A percentile compares a stretch with the other conserved stretches of the same genome.
Evolutionary conservation across 2,329 filamentous ascomycete species (phyloP).

Genomic region (Colletotrichum musae): DNA sequence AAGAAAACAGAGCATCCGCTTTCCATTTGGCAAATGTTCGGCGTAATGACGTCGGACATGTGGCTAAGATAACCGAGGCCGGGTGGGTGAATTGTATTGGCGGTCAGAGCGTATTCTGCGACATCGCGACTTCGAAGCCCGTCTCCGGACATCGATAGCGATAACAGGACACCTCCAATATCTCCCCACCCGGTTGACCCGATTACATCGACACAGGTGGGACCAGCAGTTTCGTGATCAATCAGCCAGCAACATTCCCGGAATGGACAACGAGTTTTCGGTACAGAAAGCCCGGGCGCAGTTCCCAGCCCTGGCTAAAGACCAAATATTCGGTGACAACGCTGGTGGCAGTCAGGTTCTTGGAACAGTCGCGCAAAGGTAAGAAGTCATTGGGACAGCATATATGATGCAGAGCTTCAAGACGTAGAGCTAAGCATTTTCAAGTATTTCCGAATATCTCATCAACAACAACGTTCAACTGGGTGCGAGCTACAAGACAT

Average conservation of each 20-base stretch:
- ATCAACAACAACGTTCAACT: conserved; percentile 80
- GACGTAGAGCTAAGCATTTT: conserved; percentile 51
- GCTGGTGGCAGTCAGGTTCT: conserved; percentile 82
- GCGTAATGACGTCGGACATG: conserved; percentile 1
- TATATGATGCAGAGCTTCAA: too few relatives aligned
- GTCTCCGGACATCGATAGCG: background rate
- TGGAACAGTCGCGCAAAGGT: conserved; percentile 62
- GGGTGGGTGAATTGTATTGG: background rate
- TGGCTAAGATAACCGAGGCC: conserved; percentile 6
- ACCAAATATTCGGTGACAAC: conserved; percentile 83
- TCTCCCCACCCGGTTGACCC: too few relatives aligned
- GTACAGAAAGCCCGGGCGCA: conserved; percentile 67
- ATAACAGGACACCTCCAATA: too few relatives aligned
- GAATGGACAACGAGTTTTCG: conserved; percentile 4
- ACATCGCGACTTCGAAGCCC: background rate
- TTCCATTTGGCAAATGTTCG: background rate
- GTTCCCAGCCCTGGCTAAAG: conserved; percentile 77
- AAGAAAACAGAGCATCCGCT: background rate
- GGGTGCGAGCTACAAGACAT: conserved; percentile 77
- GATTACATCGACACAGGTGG: too few relatives aligned
- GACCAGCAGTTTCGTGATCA: too few relatives aligned
- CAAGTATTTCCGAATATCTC: conserved; percentile 76
- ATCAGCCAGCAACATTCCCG: too few relatives aligned
- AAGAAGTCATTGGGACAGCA: background rate
- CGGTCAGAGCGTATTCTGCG: conserved; percentile 21